Base-by-base conservation (phyloP, 176 grass and related monocot genomes). In the Phragmites australis region DNA sequence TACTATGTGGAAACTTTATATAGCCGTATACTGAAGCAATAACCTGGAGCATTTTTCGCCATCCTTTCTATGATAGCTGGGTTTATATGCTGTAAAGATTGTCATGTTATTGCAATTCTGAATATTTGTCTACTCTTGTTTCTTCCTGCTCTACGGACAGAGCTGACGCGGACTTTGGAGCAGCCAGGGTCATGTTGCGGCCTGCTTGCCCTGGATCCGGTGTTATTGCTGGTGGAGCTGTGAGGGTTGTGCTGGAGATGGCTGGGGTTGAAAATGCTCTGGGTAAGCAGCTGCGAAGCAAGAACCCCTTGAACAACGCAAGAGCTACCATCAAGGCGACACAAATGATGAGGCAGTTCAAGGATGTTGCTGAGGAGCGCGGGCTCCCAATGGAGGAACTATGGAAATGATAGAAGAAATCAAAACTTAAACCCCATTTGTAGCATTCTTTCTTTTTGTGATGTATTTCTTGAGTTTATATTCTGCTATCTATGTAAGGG, bases 221-320 rank as follows among this genome's bases (percentile, higher is more conserved):
- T 65, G 88, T 98, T 16, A 90, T 82, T 65, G 88, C 95, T 17
- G 92, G 95, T 71, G 95, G 90, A 72, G 69, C 90, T 9, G 95
- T 98, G 73, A 89, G 92, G 74, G 85, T 86, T 31, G 86, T 98
- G 54, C 69, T 98, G 63, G 95, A 98, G 77, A 87, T 94, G 90
- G 92, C 92, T 48, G 95, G 95, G 21, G 82, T 98, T 49, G 85
- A 94, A 68, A 91, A 98, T 86, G 95, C 92, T 63, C 77, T 98
- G 1, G 95, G 92, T 11, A 98, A 98, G 75, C 95, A 98, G 81
- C 49, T 98, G 48, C 72, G 92, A 31, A 98, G 92, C 55, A 84
- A 87, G 61, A 98, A 94, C 46, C 85, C 90, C 23, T 80, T 98
- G 45, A 94, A 94, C 84, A 94, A 98, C 32, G 92, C 90, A 25